phyloP scores from a whole-genome alignment of 2,329 filamentous ascomycete genomes.

The Diaporthe vexans region DNA sequence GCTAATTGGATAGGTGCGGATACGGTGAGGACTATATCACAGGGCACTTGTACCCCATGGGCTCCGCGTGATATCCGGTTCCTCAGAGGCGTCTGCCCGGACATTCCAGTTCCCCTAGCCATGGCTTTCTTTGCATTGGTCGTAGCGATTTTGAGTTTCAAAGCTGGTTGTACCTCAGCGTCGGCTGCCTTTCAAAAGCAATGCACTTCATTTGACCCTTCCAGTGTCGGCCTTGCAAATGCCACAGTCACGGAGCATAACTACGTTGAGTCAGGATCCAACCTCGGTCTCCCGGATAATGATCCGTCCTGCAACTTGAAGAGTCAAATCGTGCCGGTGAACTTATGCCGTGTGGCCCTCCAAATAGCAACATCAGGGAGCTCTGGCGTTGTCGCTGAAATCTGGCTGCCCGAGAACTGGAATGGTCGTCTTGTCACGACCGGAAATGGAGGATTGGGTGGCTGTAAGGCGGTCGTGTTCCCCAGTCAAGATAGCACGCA shows the following conservation, averaged over 20 bases:
- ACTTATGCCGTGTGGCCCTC: conserved; percentile 49
- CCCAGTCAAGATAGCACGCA: not conserved
- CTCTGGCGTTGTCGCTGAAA: conserved; percentile 61
- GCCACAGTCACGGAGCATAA: conserved; percentile 34
- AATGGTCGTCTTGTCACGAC: conserved; percentile 61
- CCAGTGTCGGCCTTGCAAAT: conserved; percentile 21
- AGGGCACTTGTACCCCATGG: not conserved
- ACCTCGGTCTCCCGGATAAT: conserved; percentile 52
- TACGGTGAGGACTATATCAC: conserved; percentile 18
- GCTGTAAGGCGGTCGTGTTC: conserved; percentile 50
- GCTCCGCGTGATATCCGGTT: not conserved
- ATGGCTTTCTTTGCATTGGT: not conserved
- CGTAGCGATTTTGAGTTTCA: not conserved
- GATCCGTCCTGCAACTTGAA: conserved; percentile 49
- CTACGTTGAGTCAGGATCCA: conserved; percentile 47
- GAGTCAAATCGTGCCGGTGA: conserved; percentile 39
- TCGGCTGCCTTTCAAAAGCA: conserved; percentile 10
- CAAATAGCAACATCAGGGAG: conserved; percentile 50
- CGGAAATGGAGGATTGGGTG: conserved; percentile 63
- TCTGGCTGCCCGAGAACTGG: conserved; percentile 63
- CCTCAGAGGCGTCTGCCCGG: too few species aligned
- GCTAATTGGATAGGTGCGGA: not conserved
- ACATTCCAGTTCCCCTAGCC: not conserved
- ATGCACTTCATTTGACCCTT: conserved; percentile 21
- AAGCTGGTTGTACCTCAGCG: not conserved